phyloP scores from a whole-genome alignment of 2,329 filamentous ascomycete genomes.

The Plenodomus tracheiphilus region DNA sequence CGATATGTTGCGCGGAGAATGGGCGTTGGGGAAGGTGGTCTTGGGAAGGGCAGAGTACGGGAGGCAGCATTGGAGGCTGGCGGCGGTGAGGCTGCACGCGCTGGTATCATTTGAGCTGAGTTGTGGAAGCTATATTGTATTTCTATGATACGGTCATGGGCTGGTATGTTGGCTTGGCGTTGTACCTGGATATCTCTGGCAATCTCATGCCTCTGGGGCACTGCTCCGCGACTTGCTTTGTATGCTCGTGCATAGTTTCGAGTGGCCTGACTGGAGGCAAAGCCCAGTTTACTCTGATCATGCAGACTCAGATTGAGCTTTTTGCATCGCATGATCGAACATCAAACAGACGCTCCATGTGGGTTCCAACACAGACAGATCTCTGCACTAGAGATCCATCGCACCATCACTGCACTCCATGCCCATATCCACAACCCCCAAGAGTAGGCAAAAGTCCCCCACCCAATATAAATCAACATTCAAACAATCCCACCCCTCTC shows the following conservation, averaged over 20 bases:
- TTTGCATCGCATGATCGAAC: too few species aligned
- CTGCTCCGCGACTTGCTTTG: neutral
- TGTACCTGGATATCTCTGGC: neutral
- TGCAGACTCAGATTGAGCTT: too few species aligned
- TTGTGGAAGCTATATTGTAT: neutral
- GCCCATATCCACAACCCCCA: too few species aligned
- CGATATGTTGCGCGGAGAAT: slow-evolving; percentile 92
- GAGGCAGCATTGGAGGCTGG: slow-evolving; percentile 60
- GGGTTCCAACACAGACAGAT: too few species aligned
- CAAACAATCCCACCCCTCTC: neutral
- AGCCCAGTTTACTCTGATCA: too few species aligned
- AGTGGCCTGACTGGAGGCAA: too few species aligned
- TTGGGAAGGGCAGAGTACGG: slow-evolving; percentile 61
- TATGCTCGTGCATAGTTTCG: too few species aligned
- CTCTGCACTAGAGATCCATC: too few species aligned
- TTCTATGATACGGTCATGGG: slow-evolving; percentile 5
- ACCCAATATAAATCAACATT: neutral
- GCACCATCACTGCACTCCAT: too few species aligned
- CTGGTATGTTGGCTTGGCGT: neutral
- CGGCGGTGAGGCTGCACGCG: slow-evolving; percentile 64
- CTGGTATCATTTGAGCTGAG: slow-evolving; percentile 44
- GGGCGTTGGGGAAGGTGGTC: slow-evolving; percentile 86
- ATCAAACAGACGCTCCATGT: too few species aligned
- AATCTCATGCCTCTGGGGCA: neutral
- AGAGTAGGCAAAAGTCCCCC: too few species aligned